A percentile compares a stretch with the other conserved stretches of the same genome.
Conservation (phyloP, 805 yeast species). For the Zygoascus biomembranicola region DNA sequence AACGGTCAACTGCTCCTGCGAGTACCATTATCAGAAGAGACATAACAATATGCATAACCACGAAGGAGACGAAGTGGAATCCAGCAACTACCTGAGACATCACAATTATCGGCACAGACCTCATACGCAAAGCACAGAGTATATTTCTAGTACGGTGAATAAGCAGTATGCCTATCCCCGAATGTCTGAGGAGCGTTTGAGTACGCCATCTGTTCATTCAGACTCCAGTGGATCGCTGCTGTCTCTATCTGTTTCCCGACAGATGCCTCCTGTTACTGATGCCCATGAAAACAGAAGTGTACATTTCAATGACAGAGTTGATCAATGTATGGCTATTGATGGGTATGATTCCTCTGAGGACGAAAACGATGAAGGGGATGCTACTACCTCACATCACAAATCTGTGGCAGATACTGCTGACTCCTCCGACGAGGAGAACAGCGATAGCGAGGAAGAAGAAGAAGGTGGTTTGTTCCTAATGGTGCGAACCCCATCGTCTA, state of each 20-base stretch:
- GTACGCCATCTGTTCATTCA: slow-evolving; percentile 3
- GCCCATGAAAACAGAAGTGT: slow-evolving; percentile 30
- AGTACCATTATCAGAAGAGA: not conserved
- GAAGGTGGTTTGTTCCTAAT: slow-evolving; percentile 64
- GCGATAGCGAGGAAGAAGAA: slow-evolving; percentile 43
- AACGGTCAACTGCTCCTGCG: not conserved
- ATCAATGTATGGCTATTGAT: slow-evolving; percentile 79
- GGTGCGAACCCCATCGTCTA: slow-evolving; percentile 34
- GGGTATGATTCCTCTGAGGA: slow-evolving; percentile 13
- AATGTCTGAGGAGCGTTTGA: slow-evolving; percentile 1
- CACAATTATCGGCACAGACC: slow-evolving; percentile 32
- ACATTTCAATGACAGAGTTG: slow-evolving; percentile 89
- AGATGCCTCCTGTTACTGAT: not conserved
- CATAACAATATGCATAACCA: slow-evolving; percentile 10
- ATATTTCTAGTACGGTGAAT: slow-evolving; percentile 26
- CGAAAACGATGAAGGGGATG: slow-evolving; percentile 16
- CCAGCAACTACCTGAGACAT: slow-evolving; percentile 27
- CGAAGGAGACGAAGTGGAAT: slow-evolving; percentile 10
- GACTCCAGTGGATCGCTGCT: slow-evolving; percentile 1
- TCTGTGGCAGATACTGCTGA: slow-evolving; percentile 24
- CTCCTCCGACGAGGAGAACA: slow-evolving; percentile 21
- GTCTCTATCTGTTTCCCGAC: not conserved
- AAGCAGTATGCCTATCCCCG: slow-evolving; percentile 19
- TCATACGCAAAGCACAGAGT: slow-evolving; percentile 20
- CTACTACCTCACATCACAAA: slow-evolving; percentile 24